phyloP scores from a whole-genome alignment of 164 flowering plant genomes.

The Paratinospora sagittata region DNA sequence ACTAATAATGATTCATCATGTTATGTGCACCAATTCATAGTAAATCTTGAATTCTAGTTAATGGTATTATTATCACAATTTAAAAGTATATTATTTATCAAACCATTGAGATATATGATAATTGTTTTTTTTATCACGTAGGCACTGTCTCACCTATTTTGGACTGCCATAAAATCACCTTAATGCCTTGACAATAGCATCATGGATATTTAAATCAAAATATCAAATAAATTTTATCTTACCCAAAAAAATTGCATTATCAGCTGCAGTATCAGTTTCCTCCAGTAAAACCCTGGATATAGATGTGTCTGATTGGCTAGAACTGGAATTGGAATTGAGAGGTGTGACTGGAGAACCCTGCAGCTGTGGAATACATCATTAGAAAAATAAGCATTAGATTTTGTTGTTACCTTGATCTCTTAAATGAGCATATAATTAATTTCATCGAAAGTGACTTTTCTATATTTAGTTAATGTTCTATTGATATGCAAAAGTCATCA shows the following conservation, averaged over 20 bases:
- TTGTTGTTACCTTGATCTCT: not conserved
- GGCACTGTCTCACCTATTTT: too few species aligned
- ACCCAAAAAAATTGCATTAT: slow-evolving; percentile 28
- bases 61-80: too few species aligned
- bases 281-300: slow-evolving; percentile 45
- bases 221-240: slow-evolving; percentile 24
- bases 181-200: not conserved
- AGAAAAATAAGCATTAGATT: slow-evolving; percentile 7
- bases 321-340: slow-evolving; percentile 51
- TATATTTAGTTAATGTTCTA: not conserved
- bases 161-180: not conserved
- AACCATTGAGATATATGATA: too few species aligned
- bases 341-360: slow-evolving; percentile 70
- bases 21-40: too few species aligned
- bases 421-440: too few species aligned
- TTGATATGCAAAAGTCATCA: not conserved
- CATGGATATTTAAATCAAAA: not conserved
- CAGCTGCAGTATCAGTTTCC: slow-evolving; percentile 51
- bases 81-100: too few species aligned
- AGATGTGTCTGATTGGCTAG: slow-evolving; percentile 46
- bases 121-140: too few species aligned
- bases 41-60: too few species aligned
- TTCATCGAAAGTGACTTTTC: not conserved
- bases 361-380: slow-evolving; percentile 22
- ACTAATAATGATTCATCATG: too few species aligned